A percentile compares a stretch with the other conserved stretches of the same genome.
Conservation (phyloP, 257 asterid genomes). For the Cruciata laevipes region DNA sequence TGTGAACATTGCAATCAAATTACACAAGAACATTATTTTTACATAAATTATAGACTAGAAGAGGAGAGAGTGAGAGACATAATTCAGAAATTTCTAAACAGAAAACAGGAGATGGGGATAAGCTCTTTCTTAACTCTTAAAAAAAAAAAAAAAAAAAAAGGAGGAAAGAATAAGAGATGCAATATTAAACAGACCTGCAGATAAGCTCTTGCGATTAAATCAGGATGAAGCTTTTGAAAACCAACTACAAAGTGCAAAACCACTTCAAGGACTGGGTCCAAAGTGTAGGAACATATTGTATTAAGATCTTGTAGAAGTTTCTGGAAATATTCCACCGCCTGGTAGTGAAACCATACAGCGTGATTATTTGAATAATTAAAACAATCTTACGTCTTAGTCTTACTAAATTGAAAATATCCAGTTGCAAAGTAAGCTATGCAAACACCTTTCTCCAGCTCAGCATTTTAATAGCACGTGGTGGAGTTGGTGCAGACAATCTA, state of each 20-base stretch:
- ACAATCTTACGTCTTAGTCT: not conserved
- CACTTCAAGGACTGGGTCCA: slow-evolving; percentile 69
- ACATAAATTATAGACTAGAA: not conserved
- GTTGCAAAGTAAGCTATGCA: slow-evolving; percentile 9
- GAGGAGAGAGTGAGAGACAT: not conserved
- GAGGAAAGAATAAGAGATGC: not conserved
- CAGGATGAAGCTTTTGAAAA: slow-evolving; percentile 82
- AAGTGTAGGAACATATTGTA: slow-evolving; percentile 57
- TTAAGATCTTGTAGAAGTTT: slow-evolving; percentile 95
- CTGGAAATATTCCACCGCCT: slow-evolving; percentile 88
- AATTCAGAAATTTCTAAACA: not conserved
- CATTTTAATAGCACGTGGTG: slow-evolving; percentile 81
- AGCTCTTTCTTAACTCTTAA: too few relatives aligned
- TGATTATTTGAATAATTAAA: not conserved
- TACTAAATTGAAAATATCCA: not conserved
- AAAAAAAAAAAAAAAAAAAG: not conserved
- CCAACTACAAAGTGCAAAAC: slow-evolving; percentile 70
- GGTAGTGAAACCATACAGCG: slow-evolving; percentile 23
- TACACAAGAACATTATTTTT: slow-evolving; percentile 11
- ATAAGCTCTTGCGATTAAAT: slow-evolving; percentile 83
- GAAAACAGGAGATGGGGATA: not conserved
- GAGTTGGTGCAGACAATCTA: slow-evolving; percentile 95
- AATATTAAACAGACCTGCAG: slow-evolving; percentile 54
- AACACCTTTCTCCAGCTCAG: slow-evolving; percentile 87
- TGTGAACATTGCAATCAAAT: slow-evolving; percentile 32